Base-by-base conservation (phyloP, 192 early-diverging fungal genomes). In the Podochytrium sp. region DNA sequence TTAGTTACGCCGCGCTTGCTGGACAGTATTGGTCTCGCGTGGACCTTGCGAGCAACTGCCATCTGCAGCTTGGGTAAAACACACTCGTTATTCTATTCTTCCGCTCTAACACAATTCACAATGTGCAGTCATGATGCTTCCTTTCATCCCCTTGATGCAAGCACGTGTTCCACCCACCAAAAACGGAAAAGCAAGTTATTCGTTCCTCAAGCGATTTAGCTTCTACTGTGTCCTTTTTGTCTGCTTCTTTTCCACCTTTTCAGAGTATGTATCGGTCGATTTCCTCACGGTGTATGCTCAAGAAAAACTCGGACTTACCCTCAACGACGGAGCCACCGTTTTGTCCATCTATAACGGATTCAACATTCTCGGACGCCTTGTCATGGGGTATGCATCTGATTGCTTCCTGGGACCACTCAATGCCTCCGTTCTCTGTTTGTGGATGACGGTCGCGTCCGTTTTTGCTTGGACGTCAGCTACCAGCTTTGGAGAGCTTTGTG, bases 11-110 rank as follows among this genome's bases (percentile, higher is more conserved):
- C 86, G 52, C 74, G 75, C 2, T 77, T 91, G 53, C 83, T 96
- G 5, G 82, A 86, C 29, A 55, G 35, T 2, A 18, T 91, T 38
- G 94, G 91, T 1, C 76, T 78, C 25, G 56, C 72, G 35, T 92
- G 91, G 89, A 81, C 90, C 0, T 80, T 95, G 30, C 86, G 92
- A 27, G 83, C 92, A 40, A 82, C 89, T 53, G 90, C 86, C 3
- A 74, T 91, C 27, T 43, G 23, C 14, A 37, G 69, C 35, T 38
- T 71, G 7, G 7, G 67, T 70, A 27, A 27, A 18, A n/a, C n/a
- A n/a, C n/a, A n/a, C n/a, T n/a, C n/a, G n/a, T n/a, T n/a, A n/a
- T n/a, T n/a, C n/a, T n/a, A 6, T 16, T 38, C 18, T 62, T 25
- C 32, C 32, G 25, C 60, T 38, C 7, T 12, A 16, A n/a, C n/a